These are phyloP conservation scores for Hygrocybe punicea DNA, from an alignment of 768 basidiomycete genomes.

Conservation along the genomic window DNA sequence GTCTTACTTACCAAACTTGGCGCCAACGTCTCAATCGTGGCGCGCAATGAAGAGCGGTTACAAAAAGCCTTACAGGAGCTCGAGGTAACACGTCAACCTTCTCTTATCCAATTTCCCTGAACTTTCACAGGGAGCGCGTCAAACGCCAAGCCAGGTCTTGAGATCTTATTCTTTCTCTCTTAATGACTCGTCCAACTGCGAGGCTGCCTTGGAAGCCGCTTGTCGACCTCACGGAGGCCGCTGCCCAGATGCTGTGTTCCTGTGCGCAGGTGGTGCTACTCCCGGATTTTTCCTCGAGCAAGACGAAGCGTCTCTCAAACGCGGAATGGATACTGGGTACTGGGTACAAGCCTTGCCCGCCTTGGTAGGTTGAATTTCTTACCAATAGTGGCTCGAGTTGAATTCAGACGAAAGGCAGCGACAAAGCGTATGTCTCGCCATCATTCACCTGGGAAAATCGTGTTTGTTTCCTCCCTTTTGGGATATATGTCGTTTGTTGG, in stretches of 20 bases:
- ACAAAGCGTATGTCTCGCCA: constrained; percentile 52
- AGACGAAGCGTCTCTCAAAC: constrained; percentile 43
- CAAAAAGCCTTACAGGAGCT: constrained; percentile 50
- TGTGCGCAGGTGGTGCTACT: constrained; percentile 61
- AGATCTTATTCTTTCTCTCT: constrained; percentile 57
- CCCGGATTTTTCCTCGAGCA: constrained; percentile 64
- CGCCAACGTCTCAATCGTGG: constrained; percentile 69
- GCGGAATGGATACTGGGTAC: constrained; percentile 57
- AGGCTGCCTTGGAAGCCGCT: constrained; percentile 53
- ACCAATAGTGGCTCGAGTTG: neutral
- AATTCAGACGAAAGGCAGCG: constrained; percentile 42
- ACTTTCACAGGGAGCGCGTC: constrained; percentile 40
- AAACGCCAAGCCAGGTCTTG: constrained; percentile 51
- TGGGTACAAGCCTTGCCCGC: constrained; percentile 57
- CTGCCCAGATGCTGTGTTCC: constrained; percentile 60
- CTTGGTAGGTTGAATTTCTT: constrained; percentile 36
- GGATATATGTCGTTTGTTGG: constrained; percentile 63
- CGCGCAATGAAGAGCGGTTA: constrained; percentile 53
- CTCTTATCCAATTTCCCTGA: neutral
- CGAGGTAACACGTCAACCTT: constrained; percentile 39
- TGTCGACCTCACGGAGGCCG: constrained; percentile 42
- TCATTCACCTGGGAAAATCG: constrained; percentile 50
- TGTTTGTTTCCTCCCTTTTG: constrained; percentile 61
- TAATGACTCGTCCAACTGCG: constrained; percentile 40
- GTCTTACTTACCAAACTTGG: constrained; percentile 55